Evolutionary conservation across 1,284 basidiomycete species (phyloP), one percentile per base, ranked within the genome.

Genomic region (Amylostereum areolatum): DNA sequence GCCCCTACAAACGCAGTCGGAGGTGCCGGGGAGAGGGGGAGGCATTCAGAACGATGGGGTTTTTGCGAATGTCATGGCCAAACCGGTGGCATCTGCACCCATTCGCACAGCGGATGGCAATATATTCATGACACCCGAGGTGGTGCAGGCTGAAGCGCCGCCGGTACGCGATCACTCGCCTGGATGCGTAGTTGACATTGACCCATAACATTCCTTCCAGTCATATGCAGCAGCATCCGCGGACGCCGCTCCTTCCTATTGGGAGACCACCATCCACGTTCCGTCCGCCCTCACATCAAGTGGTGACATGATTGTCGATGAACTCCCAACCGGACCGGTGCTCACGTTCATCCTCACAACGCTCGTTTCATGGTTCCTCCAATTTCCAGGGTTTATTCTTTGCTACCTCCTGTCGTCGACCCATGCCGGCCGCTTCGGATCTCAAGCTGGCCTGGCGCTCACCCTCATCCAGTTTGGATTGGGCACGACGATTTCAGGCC

Each of bases 361-460:
- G 53, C 78, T 95, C 68, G 85, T 95, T 46, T 95, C 92, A 3
- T 89, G 89, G 71, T 92, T 94, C 67, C 98, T 99, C 84, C 93
- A 97, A 67, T 97, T 98, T 65, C 81, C 97, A 57, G 94, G 92
- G 43, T 97, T 96, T 81, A 74, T 96, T 59, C 83, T 96, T 69
- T 95, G 92, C 1, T 96, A 92, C 65, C 83, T 97, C 56, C 80
- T 97, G 3, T 89, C 92, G 66, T 89, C 89, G n/a, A 91, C 92
- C 1, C 96, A 99, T 62, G 93, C 96, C 0, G 92, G 90, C 48
- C 95, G 95, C 65, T 92, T 83, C 62, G 96, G 97, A 45, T 94
- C 92, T 18, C 85, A 94, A 36, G 93, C 92, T 1, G 97, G 96
- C 18, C 79, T 99, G 24, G 96, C 97, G 10, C 76, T 97, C 55